Conservation (phyloP, 169 alveolate species). For the Perkinsus marinus region DNA sequence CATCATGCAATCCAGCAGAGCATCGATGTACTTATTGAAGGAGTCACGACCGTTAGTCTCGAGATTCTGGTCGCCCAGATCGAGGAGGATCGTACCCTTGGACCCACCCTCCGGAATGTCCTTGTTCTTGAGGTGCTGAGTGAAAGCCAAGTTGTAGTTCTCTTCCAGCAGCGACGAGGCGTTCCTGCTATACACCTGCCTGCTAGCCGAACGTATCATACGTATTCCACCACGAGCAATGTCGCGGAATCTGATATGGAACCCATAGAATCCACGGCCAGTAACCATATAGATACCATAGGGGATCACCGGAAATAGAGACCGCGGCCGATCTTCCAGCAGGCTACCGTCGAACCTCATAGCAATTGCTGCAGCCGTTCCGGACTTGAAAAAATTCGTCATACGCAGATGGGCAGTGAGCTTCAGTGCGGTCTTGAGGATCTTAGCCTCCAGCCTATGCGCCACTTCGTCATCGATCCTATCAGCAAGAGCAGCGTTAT, state of each 20-base stretch:
- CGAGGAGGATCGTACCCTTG: constrained; percentile 56
- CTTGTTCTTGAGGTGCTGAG: constrained; percentile 59
- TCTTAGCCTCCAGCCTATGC: not conserved
- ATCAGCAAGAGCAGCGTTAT: not conserved
- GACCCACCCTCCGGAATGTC: constrained; percentile 67
- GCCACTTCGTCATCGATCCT: not conserved
- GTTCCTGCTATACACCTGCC: constrained; percentile 36
- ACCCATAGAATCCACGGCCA: constrained; percentile 23
- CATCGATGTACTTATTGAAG: constrained; percentile 48
- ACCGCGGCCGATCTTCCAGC: not conserved
- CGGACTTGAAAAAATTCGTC: constrained; percentile 21
- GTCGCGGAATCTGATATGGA: constrained; percentile 51
- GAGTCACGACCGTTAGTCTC: constrained; percentile 13
- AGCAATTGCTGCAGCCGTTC: constrained; percentile 11
- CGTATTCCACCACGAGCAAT: constrained; percentile 63
- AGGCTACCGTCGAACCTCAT: not conserved
- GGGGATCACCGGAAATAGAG: constrained; percentile 38
- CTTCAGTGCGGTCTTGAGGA: not conserved
- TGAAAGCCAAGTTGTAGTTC: constrained; percentile 54
- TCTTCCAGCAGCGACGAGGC: constrained; percentile 49
- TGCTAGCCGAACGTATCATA: constrained; percentile 41
- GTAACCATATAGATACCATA: constrained; percentile 41
- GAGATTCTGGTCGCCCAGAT: constrained; percentile 9
- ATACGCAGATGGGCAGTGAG: constrained; percentile 11
- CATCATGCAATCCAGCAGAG: constrained; percentile 21